Evolutionary conservation across 108 stramenopile genomes (phyloP), one percentile per base, ranked within the genome.

Genomic region (Pseudonitzschia multiseries): DNA sequence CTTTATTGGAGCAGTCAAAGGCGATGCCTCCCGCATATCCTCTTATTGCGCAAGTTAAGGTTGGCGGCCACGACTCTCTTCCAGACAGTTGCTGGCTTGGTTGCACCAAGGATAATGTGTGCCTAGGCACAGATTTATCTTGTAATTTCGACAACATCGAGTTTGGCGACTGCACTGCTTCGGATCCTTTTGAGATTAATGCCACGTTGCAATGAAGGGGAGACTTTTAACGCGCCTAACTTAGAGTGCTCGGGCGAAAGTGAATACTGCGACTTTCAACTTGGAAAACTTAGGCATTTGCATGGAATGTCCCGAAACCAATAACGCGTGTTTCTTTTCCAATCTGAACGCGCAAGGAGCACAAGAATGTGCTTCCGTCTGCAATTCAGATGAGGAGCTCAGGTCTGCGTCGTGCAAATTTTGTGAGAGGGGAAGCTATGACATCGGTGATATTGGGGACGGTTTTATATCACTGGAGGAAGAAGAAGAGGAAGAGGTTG

Each of bases 391-490:
- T 36, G 36, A 36, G 28, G 20, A 40, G 10, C 28, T 26, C 15
- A 33, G 20, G 61, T 41, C 40, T 62, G 15, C 26, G n/a, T 14
- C 32, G 8, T 62, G 61, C 20, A 62, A 62, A 62, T 33, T 62
- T 32, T 62, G 61, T 40, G 32, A 32, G 36, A 41, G n/a, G 20
- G 32, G 32, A 62, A 14, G 14, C 13, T 40, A 29, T 41, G 40
- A n/a, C 4, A 33, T 62, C 18, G 61, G 40, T 6, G 61, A 62
- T n/a, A 21, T 62, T 29, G 40, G 20, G 14, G 61, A 62, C 20
- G 61, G 61, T 62, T 62, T 36, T n/a, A 13, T 21, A 3, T 62
- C 61, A 40, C 14, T 28, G 24, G 26, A 31, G 13, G 26, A 59
- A 10, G 61, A 62, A 40, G 29, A 26, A 10, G 32, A 40, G 13